A percentile compares a stretch with the other conserved stretches of the same genome.
phyloP scores from a whole-genome alignment of 306 rosid species.

The Carpinus fangiana region DNA sequence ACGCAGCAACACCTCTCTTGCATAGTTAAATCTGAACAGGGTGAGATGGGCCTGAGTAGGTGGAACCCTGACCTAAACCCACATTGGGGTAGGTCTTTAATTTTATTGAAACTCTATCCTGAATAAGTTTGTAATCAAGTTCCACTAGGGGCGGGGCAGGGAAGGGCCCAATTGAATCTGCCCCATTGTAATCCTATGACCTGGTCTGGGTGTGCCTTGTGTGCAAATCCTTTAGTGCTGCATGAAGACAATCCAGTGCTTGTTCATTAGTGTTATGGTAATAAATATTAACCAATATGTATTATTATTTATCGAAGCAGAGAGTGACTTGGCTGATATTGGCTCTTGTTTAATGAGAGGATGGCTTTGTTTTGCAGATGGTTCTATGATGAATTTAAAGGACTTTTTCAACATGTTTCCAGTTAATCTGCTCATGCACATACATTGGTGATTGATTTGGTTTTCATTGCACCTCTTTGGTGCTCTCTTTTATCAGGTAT shows the following conservation, averaged over 20 bases:
- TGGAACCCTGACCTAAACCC: neutral
- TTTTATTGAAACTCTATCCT: neutral
- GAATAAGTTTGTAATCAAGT: neutral
- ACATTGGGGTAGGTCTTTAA: neutral
- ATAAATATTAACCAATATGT: neutral
- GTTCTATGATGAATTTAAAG: slow-evolving; percentile 72
- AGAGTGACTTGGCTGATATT: neutral
- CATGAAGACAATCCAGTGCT: neutral
- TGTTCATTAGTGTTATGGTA: neutral
- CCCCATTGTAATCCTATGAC: neutral
- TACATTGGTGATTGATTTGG: slow-evolving; percentile 11
- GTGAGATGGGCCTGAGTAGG: neutral
- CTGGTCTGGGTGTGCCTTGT: neutral
- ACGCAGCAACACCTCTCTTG: neutral
- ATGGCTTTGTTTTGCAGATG: slow-evolving; percentile 53
- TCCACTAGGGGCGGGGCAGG: neutral
- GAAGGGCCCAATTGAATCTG: neutral
- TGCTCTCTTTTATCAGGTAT: slow-evolving; percentile 31
- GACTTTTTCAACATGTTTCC: slow-evolving; percentile 60
- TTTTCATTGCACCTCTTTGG: slow-evolving; percentile 33
- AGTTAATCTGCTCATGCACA: slow-evolving; percentile 38
- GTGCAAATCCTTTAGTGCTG: neutral
- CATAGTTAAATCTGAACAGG: neutral
- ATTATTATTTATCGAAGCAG: neutral
- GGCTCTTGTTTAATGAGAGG: slow-evolving; percentile 9